These are phyloP conservation scores for Saprolegnia diclina DNA, from an alignment of 352 stramenopile genomes.

Conservation along the genomic window DNA sequence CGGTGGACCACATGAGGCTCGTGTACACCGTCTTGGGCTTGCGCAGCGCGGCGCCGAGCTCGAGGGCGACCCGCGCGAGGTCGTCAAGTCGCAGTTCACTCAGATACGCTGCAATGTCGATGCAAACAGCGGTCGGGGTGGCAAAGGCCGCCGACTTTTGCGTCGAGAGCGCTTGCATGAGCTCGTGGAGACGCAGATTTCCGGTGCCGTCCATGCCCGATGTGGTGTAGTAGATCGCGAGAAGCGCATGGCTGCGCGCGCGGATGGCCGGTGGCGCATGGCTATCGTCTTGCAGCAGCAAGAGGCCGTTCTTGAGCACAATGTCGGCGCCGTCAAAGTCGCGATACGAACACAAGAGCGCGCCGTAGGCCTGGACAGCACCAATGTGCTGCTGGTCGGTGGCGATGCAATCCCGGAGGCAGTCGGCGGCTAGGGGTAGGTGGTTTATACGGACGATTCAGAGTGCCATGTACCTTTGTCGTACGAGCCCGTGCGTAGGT, in stretches of 20 bases:
- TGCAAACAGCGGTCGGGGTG: conserved; percentile 42
- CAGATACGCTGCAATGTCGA: conserved; percentile 44
- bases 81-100: conserved; percentile 41
- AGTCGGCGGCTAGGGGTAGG: conserved; percentile 26
- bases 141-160: conserved; percentile 18
- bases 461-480: conserved; percentile 56
- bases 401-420: conserved; percentile 52
- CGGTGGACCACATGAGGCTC: background rate
- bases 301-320: conserved; percentile 43
- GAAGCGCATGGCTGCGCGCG: conserved; percentile 41
- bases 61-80: conserved; percentile 35
- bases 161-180: conserved; percentile 49
- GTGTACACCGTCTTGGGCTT: conserved; percentile 21
- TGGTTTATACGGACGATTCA: too few relatives aligned
- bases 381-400: conserved; percentile 39
- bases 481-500: conserved; percentile 38
- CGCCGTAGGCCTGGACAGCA: conserved; percentile 45
- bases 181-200: conserved; percentile 60
- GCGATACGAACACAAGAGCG: conserved; percentile 51
- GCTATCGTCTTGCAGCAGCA: background rate
- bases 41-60: conserved; percentile 33
- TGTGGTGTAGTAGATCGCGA: conserved; percentile 53
- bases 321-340: conserved; percentile 43
- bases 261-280: background rate
- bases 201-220: conserved; percentile 43